Base-by-base conservation (phyloP, 2,329 filamentous ascomycete species). In the Talaromyces rugulosus region DNA sequence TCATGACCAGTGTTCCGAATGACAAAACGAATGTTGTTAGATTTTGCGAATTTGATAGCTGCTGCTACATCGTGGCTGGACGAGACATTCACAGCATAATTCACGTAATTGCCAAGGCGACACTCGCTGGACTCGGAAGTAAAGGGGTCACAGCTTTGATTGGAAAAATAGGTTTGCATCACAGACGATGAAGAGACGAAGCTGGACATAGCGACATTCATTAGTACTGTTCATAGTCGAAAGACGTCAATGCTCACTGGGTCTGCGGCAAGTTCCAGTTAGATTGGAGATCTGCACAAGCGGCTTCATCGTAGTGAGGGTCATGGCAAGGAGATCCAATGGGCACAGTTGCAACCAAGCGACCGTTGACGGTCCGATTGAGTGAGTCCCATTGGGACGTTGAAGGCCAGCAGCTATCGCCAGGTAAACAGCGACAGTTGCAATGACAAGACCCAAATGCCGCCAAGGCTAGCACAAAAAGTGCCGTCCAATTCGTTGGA, bases 321-420 rank as follows among this genome's bases (percentile, higher is more conserved):
- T 30, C 52, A 65, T 77, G 72, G 50, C 76, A 78, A 9, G 72
- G 67, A 18, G 64, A 62, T 7, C 69, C 75, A 2, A 70, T 65
- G 2, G 75, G 76, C 2, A 66, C 67, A 5, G 74, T 70, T n/a
- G 69, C 67, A 12, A 76, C 65, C 27, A 80, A 69, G 56, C 72
- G 71, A 1, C 77, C 76, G 11, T 70, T 65, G 27, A 78, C 65
- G 4, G 77, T 73, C 16, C 62, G 59, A 59, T 80, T 80, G 34
- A 80, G 67, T 1, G 64, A 54, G 4, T 66, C 63, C 77, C 77
- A 80, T 52, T 74, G 66, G 2, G 70, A 59, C 5, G 59, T 27
- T 1, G 71, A 69, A 1, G 78, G 78, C 77, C 77, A 80, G 64
- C 76, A 79, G 18, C 42, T 60, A 54, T 77, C 66, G 44, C 67